Percentiles rank a stretch among this genome's conserved stretches.
Conservation (phyloP, 306 rosid genomes). For the Vachellia pachyceras region DNA sequence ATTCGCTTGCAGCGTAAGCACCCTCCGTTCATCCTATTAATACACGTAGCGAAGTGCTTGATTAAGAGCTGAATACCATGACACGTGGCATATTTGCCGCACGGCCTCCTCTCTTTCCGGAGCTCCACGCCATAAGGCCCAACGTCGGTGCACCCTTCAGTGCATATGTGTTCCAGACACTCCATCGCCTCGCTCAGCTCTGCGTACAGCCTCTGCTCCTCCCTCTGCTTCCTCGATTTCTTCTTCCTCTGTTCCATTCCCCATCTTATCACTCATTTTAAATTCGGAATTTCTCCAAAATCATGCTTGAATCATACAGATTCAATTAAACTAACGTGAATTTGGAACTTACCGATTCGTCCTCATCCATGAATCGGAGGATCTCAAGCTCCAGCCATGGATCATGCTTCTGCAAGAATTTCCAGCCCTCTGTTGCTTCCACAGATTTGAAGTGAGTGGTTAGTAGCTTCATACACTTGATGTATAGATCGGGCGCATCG, state of each 20-base stretch:
- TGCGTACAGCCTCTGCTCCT: slow-evolving; percentile 60
- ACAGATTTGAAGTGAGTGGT: slow-evolving; percentile 66
- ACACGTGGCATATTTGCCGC: slow-evolving; percentile 71
- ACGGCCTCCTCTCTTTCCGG: slow-evolving; percentile 57
- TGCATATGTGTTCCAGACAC: slow-evolving; percentile 90
- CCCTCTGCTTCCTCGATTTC: slow-evolving; percentile 60
- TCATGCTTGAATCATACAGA: neutral
- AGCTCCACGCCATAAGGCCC: slow-evolving; percentile 69
- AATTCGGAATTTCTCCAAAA: no score
- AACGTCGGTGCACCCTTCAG: slow-evolving; percentile 82
- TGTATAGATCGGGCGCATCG: slow-evolving; percentile 87
- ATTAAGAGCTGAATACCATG: slow-evolving; percentile 75
- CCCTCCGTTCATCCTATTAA: slow-evolving; percentile 55
- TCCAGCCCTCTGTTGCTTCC: slow-evolving; percentile 87
- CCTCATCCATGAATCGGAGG: slow-evolving; percentile 82
- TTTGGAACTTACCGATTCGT: slow-evolving; percentile 60
- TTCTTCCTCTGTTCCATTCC: slow-evolving; percentile 65
- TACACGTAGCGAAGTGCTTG: slow-evolving; percentile 76
- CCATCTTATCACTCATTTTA: neutral
- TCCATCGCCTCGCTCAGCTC: slow-evolving; percentile 95
- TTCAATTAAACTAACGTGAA: neutral
- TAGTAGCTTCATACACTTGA: slow-evolving; percentile 77
- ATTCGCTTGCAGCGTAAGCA: slow-evolving; percentile 87
- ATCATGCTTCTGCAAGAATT: slow-evolving; percentile 72
- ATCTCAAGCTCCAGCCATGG: slow-evolving; percentile 90